Evolutionary conservation across 306 rosid species (phyloP).

Genomic region (Prunus padus): DNA sequence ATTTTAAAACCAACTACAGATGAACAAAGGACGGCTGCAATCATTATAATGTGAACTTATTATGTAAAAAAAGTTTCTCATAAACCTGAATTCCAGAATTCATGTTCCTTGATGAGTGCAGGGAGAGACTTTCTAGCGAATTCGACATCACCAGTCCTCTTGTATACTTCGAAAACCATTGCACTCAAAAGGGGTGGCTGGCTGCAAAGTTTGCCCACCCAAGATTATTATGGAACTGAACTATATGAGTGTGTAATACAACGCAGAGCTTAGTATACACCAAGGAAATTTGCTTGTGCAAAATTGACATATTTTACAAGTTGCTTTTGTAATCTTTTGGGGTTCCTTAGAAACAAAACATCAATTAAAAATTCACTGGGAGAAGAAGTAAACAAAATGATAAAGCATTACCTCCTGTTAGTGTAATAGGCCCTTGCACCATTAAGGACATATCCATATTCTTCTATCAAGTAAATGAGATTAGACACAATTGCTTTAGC

Average conservation of each 20-base stretch:
- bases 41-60: constrained; percentile 5
- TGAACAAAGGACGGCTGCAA: background rate
- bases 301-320: no score
- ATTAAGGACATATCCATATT: constrained; percentile 80
- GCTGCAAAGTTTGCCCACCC: constrained; percentile 46
- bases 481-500: constrained; percentile 66
- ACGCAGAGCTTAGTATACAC: no score
- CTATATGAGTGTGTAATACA: background rate
- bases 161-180: constrained; percentile 73
- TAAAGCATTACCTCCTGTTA: constrained; percentile 65
- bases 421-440: constrained; percentile 89
- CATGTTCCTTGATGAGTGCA: constrained; percentile 70
- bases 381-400: background rate
- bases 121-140: constrained; percentile 70
- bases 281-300: no score
- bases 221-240: constrained; percentile 12
- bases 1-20: background rate
- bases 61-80: constrained; percentile 14
- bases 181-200: constrained; percentile 96
- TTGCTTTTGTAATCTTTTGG: no score
- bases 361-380: background rate
- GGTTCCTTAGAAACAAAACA: no score
- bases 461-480: constrained; percentile 59
- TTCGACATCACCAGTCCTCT: constrained; percentile 56
- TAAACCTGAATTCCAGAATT: constrained; percentile 89